Conservation (phyloP, 768 basidiomycete species). For the Gymnopilus dilepis region DNA sequence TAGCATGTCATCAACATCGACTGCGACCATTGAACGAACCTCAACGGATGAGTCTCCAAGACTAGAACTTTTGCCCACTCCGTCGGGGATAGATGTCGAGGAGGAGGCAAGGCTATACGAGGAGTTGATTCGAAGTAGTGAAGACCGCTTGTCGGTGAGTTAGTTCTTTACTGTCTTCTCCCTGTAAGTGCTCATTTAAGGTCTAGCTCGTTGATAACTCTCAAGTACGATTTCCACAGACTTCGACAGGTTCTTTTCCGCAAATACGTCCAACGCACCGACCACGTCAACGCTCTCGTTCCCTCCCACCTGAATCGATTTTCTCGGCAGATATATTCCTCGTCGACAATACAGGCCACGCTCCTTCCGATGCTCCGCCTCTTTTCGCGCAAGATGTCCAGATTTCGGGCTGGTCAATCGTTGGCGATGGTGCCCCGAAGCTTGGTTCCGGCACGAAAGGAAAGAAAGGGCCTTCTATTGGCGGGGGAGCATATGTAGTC, state of each 20-base stretch:
- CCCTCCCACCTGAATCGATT: constrained; percentile 48
- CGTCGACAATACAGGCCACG: constrained; percentile 55
- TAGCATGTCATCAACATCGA: neutral
- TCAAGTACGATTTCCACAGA: neutral
- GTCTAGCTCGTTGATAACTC: constrained; percentile 2
- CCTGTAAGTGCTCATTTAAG: neutral
- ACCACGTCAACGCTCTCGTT: constrained; percentile 10
- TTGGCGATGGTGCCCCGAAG: constrained; percentile 55
- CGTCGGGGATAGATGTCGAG: constrained; percentile 61
- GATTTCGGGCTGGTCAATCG: constrained; percentile 74
- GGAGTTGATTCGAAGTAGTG: constrained; percentile 43
- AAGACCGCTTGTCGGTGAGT: constrained; percentile 11
- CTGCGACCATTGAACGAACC: constrained; percentile 36
- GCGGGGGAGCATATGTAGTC: constrained; percentile 67
- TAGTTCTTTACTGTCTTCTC: neutral
- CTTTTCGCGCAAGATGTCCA: constrained; percentile 69
- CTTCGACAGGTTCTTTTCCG: neutral
- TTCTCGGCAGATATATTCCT: constrained; percentile 77
- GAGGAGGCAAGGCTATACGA: constrained; percentile 73
- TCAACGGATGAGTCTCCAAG: constrained; percentile 52
- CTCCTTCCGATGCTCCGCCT: constrained; percentile 36
- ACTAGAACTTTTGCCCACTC: constrained; percentile 55
- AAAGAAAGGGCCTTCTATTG: constrained; percentile 22
- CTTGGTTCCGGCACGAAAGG: constrained; percentile 14
- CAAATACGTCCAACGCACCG: constrained; percentile 2